Base-by-base conservation (phyloP, 169 alveolate species). In the Plasmodium malariae region DNA sequence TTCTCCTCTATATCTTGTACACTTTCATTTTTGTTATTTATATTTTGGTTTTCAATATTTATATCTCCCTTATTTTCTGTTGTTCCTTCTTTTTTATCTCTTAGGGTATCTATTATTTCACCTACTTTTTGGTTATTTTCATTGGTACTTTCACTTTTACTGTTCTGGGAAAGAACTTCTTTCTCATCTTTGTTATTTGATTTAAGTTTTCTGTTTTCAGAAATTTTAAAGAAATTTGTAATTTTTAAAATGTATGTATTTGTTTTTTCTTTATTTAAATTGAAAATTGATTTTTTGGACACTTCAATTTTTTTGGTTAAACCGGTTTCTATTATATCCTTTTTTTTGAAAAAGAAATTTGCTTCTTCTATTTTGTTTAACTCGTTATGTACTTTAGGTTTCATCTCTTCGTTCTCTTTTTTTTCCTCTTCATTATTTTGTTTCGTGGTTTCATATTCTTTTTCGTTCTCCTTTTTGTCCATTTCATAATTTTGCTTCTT, bases 191-290 rank as follows among this genome's bases (percentile, higher is more conserved):
- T 32, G 14, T 40, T 34, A 45, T 74, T 74, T 21, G 24, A 14
- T 24, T 57, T 26, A 2, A 59, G 48, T 3, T 74, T 59, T 2
- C 40, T 60, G 36, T 17, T 24, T 49, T 60, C 54, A 17, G 63
- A 34, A 34, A 59, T 12, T 74, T 74, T 74, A 60, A 74, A 74
- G 24, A 59, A 74, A 57, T 57, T 30, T 36, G 88, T 65, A 3
- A 74, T 59, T 74, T 74, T 74, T 3, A 36, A 24, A 36, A 74
- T 11, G 43, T 73, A 74, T n/a, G 51, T 37, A 45, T 60, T 60
- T 51, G 68, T 74, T 60, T 19, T 60, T 59, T 74, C 74, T 24
- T 60, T 37, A 34, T 12, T 74, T 26, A 60, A 1, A 21, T 59
- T 36, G 51, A 59, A 36, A 28, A 60, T 2, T 9, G 74, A 57